A percentile compares a stretch with the other conserved stretches of the same genome.
Conservation (phyloP, 768 basidiomycete species). For the Jaapia argillacea region DNA sequence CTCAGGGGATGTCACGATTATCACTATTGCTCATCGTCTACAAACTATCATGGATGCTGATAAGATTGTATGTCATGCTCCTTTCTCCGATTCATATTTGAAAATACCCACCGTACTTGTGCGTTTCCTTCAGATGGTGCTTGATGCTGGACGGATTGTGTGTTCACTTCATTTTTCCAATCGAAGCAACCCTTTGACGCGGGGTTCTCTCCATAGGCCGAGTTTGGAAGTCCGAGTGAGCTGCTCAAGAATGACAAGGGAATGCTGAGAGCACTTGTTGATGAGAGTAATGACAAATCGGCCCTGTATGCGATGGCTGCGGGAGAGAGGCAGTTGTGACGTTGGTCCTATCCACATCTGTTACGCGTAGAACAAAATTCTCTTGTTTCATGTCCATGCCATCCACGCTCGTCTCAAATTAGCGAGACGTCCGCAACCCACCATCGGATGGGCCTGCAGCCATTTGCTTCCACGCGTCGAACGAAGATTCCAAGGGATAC, state of each 20-base stretch:
- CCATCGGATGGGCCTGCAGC: too few species aligned
- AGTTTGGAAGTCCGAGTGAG: not conserved
- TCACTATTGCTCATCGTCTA: conserved; percentile 25
- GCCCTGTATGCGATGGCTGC: not conserved
- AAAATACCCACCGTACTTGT: not conserved
- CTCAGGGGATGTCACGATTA: conserved; percentile 29
- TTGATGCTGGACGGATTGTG: conserved; percentile 5
- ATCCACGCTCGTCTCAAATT: too few species aligned
- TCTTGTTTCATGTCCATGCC: too few species aligned
- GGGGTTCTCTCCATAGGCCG: too few species aligned
- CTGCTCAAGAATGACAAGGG: not conserved
- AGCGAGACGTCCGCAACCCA: too few species aligned
- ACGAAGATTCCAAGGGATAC: not conserved
- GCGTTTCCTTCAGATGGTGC: conserved; percentile 3
- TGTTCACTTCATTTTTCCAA: conserved; percentile 11
- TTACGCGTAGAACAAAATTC: too few species aligned
- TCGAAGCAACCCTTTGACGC: not conserved
- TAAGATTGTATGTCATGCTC: conserved; percentile 27
- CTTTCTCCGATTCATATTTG: not conserved
- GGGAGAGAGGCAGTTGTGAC: not conserved
- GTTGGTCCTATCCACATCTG: too few species aligned
- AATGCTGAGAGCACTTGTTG: not conserved
- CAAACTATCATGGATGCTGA: conserved; percentile 25
- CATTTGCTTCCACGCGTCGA: too few species aligned
- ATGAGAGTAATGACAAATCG: not conserved